Base-by-base conservation (phyloP, 495 filamentous ascomycete species). In the Daldinia concentrica region DNA sequence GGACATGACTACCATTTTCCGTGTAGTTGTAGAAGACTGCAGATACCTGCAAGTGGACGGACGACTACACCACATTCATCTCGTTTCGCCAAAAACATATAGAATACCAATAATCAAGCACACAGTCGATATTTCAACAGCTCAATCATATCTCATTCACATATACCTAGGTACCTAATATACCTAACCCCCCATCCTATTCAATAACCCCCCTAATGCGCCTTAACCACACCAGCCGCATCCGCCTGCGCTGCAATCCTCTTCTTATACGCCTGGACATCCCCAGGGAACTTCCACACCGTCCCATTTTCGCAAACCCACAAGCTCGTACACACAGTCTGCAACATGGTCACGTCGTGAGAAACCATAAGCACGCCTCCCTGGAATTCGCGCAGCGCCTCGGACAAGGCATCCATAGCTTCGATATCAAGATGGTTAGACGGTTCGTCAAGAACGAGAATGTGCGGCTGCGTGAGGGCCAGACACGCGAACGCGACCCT, bases 401-500 rank as follows among this genome's bases (percentile, higher is more conserved):
- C 87, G 0, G 91, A 88, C 15, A 99, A 80, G 11, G 96, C 95
- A 82, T 99, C 95, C 95, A 99, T 99, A 64, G 96, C 95, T 79
- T 99, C 95, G 74, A 99, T 98, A 88, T 99, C 95, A 75, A 99
- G 82, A 74, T 99, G 95, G 82, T 99, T 99, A 59, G 92, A 95
- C 76, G 95, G 95, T 77, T 99, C 95, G 86, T 99, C 95, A 48
- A 99, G 92, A 57, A 99, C 96, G 26, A 99, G 84, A 69, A 99
- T 98, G 77, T 99, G 95, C 15, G 95, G 95, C 79, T 98, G 97
- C 24, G 88, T 91, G 58, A 99, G 81, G 2, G 93, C 94, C 58
- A 99, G 82, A 75, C 94, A 97, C 26, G 95, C 94, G 79, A 99
- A 99, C 24, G 95, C 96, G 1, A 99, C 95, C 81, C 95, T 91